Percentiles rank a stretch among this genome's conserved stretches.
phyloP scores from a whole-genome alignment of 176 grass and related monocot genomes.

The Oryza glumipatula region DNA sequence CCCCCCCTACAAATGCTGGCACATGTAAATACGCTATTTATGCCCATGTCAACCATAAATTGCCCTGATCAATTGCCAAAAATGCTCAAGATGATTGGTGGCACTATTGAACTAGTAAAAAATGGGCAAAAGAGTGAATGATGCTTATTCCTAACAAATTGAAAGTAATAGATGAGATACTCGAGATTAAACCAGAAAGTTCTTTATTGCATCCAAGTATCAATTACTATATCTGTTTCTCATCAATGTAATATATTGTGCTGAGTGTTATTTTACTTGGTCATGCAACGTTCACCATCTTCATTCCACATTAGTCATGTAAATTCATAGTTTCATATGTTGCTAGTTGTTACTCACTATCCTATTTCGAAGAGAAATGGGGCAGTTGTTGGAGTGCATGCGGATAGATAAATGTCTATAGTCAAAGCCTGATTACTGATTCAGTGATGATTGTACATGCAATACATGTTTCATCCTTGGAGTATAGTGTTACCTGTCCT shows the following conservation, averaged over 20 bases:
- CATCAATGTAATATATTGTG: not conserved
- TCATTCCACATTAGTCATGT: not conserved
- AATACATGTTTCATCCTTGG: conserved; percentile 5
- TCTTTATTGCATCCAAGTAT: not conserved
- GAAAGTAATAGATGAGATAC: not conserved
- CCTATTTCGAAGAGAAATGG: not conserved
- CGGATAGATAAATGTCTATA: not conserved
- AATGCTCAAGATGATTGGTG: not conserved
- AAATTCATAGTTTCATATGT: not conserved
- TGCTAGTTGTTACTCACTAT: not conserved
- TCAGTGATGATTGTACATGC: not conserved
- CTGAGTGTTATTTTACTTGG: not conserved
- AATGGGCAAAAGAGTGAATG: not conserved
- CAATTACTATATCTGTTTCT: not conserved
- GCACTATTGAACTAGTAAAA: not conserved
- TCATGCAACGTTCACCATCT: not conserved
- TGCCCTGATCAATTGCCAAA: not conserved
- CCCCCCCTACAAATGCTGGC: not conserved
- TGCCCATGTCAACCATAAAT: conserved; percentile 2
- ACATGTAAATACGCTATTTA: not conserved
- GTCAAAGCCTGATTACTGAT: not conserved
- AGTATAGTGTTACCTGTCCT: not conserved
- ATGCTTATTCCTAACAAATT: not conserved
- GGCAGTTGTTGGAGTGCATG: not conserved
- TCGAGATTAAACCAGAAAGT: not conserved